Evolutionary conservation across 768 basidiomycete species (phyloP).

Genomic region (Trametes coccinea): DNA sequence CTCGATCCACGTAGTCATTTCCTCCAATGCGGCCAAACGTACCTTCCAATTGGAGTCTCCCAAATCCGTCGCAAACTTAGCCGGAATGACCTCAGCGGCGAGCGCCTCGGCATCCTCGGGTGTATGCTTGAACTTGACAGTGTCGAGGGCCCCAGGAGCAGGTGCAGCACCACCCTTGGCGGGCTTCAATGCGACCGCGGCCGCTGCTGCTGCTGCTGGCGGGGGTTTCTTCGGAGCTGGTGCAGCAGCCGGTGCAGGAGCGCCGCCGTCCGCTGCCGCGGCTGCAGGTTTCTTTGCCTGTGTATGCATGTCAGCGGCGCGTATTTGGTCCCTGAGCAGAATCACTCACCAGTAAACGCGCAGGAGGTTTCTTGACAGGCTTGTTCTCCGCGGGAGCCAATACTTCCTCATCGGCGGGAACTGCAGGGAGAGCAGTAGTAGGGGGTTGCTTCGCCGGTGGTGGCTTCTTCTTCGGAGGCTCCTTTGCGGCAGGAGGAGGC

Average conservation of each 20-base stretch:
- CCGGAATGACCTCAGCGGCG: conserved; percentile 71
- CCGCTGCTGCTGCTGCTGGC: conserved; percentile 33
- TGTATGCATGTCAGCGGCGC: not conserved
- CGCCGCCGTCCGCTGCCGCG: conserved; percentile 31
- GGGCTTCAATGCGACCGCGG: conserved; percentile 38
- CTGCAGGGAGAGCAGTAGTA: conserved; percentile 29
- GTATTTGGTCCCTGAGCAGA: not conserved
- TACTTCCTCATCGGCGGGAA: conserved; percentile 38
- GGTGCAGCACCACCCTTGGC: conserved; percentile 51
- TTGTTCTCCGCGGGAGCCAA: conserved; percentile 39
- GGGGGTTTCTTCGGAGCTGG: conserved; percentile 47
- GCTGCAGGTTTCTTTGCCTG: conserved; percentile 55
- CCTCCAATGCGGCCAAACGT: conserved; percentile 83
- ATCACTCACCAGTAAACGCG: conserved; percentile 44
- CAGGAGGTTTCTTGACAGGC: conserved; percentile 51
- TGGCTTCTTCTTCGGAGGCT: conserved; percentile 40
- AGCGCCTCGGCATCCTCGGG: conserved; percentile 90
- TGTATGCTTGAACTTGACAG: conserved; percentile 88
- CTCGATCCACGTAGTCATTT: conserved; percentile 82
- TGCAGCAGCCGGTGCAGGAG: conserved; percentile 24
- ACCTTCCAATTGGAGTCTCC: conserved; percentile 94
- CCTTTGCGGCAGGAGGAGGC: conserved; percentile 32
- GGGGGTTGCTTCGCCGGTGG: conserved; percentile 35
- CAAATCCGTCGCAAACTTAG: conserved; percentile 66
- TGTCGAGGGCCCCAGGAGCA: conserved; percentile 62